phyloP scores from a whole-genome alignment of 2,329 filamentous ascomycete genomes.

The Ophiostoma tasmaniense region DNA sequence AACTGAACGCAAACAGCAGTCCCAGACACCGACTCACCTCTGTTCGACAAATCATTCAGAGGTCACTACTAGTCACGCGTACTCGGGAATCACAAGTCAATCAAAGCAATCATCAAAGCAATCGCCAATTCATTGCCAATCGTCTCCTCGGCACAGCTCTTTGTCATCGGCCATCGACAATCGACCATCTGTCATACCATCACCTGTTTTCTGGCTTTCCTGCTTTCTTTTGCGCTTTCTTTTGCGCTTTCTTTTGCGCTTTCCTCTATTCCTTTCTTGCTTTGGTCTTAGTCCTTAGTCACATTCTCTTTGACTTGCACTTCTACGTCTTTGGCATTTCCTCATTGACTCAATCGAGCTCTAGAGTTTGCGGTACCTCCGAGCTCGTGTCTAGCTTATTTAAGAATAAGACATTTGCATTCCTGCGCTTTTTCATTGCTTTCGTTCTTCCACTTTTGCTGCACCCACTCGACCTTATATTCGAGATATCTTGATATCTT shows the following conservation, averaged over 20 bases:
- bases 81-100: not conserved
- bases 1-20: not conserved
- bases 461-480: not conserved
- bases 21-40: not conserved
- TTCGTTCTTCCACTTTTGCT: not conserved
- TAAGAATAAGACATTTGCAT: not conserved
- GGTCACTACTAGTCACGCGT: not conserved
- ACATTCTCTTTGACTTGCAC: not conserved
- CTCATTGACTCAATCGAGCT: not conserved
- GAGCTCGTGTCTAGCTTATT: not conserved
- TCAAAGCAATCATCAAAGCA: not conserved
- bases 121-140: not conserved
- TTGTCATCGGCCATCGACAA: not conserved
- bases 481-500: not conserved
- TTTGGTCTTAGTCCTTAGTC: not conserved
- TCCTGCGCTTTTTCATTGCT: not conserved
- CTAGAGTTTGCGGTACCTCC: not conserved
- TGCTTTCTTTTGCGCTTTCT: not conserved
- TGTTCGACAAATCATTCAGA: not conserved
- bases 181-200: no score
- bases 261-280: not conserved
- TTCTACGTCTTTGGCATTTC: not conserved
- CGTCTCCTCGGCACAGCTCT: not conserved
- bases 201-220: not conserved
- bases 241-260: not conserved